A percentile compares a stretch with the other conserved stretches of the same genome.
phyloP scores from a whole-genome alignment of 2,329 filamentous ascomycete species.

The Trichoderma atrobrunneum region DNA sequence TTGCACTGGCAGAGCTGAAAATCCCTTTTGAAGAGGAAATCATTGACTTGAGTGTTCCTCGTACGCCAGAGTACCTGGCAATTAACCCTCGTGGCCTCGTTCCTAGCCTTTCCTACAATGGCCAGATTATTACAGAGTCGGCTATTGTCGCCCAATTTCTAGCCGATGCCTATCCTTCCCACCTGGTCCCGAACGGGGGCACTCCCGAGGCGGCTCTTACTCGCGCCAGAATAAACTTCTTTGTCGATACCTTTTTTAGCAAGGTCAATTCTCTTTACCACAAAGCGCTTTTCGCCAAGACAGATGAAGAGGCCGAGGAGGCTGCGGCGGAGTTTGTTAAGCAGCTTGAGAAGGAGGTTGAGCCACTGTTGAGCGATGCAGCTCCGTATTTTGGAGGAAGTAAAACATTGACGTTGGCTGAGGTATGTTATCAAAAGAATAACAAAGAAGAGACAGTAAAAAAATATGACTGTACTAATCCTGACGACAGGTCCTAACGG shows the following conservation, averaged over 20 bases:
- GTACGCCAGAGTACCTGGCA: conserved; percentile 70
- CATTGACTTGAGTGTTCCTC: conserved; percentile 67
- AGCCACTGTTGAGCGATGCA: conserved; percentile 60
- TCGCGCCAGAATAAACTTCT: conserved; percentile 68
- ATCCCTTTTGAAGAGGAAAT: conserved; percentile 67
- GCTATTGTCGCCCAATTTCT: conserved; percentile 70
- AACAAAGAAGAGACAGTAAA: neutral
- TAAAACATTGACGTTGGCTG: conserved; percentile 65
- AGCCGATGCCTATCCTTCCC: conserved; percentile 66
- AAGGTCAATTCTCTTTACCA: conserved; percentile 54
- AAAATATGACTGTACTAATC: conserved; percentile 6
- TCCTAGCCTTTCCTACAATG: conserved; percentile 64
- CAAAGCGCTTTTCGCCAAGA: conserved; percentile 46
- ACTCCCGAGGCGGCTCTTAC: conserved; percentile 53
- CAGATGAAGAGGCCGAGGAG: conserved; percentile 49
- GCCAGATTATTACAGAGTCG: conserved; percentile 70
- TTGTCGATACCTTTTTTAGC: conserved; percentile 65
- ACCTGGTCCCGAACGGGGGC: conserved; percentile 58
- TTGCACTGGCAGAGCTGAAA: conserved; percentile 63
- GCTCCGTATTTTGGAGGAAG: conserved; percentile 64
- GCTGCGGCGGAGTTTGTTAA: conserved; percentile 51
- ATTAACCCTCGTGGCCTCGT: conserved; percentile 79
- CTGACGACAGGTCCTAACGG: conserved; percentile 52
- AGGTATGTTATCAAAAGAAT: conserved; percentile 49
- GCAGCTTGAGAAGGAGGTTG: conserved; percentile 65